Base-by-base conservation (phyloP, 352 stramenopile genomes). In the Phytophthora tubulina region DNA sequence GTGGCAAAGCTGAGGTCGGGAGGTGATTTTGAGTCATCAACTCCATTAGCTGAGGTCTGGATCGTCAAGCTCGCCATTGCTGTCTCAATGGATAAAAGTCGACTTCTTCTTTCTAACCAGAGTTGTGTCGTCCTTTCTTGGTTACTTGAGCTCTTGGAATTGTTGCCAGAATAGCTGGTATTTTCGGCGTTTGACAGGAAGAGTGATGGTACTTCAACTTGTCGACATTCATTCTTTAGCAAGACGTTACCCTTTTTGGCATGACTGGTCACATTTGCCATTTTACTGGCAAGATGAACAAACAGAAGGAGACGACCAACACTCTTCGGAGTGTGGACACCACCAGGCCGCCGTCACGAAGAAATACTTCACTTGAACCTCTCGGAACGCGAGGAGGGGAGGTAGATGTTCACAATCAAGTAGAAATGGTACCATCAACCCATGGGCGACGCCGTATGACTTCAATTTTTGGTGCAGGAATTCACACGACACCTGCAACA, bases 1-100 rank as follows among this genome's bases (percentile, higher is more conserved):
- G 85, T 92, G 36, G 88, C 84, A 44, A 94, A 96, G 15, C 79
- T 89, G 39, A 86, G 56, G 51, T 86, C 75, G 3, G 72, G 54
- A 57, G 63, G 67, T 30, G 42, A 63, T 35, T 32, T 36, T 13
- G 17, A 35, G 39, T 3, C 1, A 14, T 10, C 35, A 38, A 46
- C 17, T 11, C 30, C 49, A 45, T 10, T 5, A 30, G 32, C 54
- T 61, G 57, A 27, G 39, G 39, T 44, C 32, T 59, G 31, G 7
- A 50, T 10, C 15, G 38, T 27, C 2, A 30, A 51, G 35, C 41
- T 63, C 6, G 41, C 27, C 56, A 72, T 65, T 52, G 2, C 6
- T 51, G 41, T 14, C 41, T 14, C 21, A 35, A 38, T 17, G 27
- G 9, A 46, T 17, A 27, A 17, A 15, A 52, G 4, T 21, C 42